These are phyloP conservation scores for Chlamydomonas reinhardtii DNA, from an alignment of 163 green algal species.

Conservation along the genomic window DNA sequence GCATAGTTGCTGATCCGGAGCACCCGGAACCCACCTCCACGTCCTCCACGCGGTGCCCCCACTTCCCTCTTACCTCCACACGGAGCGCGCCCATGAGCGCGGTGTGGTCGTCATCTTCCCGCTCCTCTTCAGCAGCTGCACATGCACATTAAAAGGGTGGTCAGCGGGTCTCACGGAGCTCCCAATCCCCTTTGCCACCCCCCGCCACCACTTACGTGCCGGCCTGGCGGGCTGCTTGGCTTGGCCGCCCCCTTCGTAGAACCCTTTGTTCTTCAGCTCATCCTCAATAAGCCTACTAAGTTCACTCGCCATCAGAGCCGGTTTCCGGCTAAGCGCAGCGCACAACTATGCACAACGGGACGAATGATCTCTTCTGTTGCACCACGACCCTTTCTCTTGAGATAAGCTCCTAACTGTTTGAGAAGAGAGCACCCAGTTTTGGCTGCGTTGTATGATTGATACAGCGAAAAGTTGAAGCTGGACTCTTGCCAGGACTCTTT, in stretches of 20 bases:
- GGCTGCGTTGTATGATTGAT: too few relatives aligned
- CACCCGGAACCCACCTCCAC: too few relatives aligned
- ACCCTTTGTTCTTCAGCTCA: constrained; percentile 61
- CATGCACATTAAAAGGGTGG: too few relatives aligned
- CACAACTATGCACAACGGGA: background rate
- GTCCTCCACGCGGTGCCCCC: too few relatives aligned
- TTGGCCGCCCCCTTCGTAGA: constrained; percentile 33
- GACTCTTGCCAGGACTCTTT: too few relatives aligned
- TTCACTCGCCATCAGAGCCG: constrained; percentile 58
- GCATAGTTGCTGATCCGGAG: too few relatives aligned
- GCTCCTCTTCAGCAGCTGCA: constrained; percentile 15
- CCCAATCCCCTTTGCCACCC: too few relatives aligned
- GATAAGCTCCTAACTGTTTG: background rate
- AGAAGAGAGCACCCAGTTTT: too few relatives aligned
- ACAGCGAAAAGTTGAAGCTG: too few relatives aligned
- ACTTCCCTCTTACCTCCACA: constrained; percentile 64
- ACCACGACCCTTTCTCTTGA: background rate
- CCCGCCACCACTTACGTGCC: too few relatives aligned
- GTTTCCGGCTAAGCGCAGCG: background rate
- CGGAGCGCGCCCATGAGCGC: constrained; percentile 64
- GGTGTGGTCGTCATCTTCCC: constrained; percentile 61
- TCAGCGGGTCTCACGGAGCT: too few relatives aligned
- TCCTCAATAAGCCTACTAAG: constrained; percentile 65
- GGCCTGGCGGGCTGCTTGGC: background rate
- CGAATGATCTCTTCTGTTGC: background rate